Evolutionary conservation across 176 grass and related monocot genomes (phyloP), one percentile per base, ranked within the genome.

Genomic region (Oryza australiensis): DNA sequence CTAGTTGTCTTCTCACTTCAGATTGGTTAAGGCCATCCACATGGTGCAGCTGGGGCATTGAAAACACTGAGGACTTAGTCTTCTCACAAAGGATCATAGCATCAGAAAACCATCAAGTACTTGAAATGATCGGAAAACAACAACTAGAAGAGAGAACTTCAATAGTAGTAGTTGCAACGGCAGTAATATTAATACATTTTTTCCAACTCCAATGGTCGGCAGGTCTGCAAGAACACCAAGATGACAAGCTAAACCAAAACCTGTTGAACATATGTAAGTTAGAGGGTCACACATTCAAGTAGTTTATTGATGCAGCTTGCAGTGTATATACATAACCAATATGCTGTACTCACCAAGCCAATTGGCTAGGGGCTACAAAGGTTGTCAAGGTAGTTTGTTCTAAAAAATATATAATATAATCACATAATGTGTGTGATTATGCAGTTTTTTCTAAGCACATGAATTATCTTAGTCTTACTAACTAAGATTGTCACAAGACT

Each of bases 181-280:
- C 59, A 48, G 23, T 40, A 1, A 43, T 33, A 40, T 59, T 59
- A 78, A 93, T 62, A 98, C 95, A 95, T 95, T 98, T 93, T 98
- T 98, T 12, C 92, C 90, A 76, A 98, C 81, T 11, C 95, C 92
- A 38, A 98, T 90, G 73, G 95, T 84, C 3, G 90, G 90, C 45
- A 95, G 53, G 62, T 88, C 79, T 76, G 84, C 92, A 74, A 95
- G 90, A 55, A 98, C 83, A 14, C 92, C 95, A 22, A 98, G 70
- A 93, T 98, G 95, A 77, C 90, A 98, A 76, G 95, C 95, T 82
- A 98, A 93, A 91, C 92, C 95, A 88, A 95, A 94, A 86, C 95
- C 95, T 98, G 90, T n/a, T 45, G 27, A 67, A 83, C 15, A 62
- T 43, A 72, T n/a, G 71, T n/a, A 82, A 26, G 22, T 55, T 46